A percentile compares a stretch with the other conserved stretches of the same genome.
Conservation (phyloP, 2,329 filamentous ascomycete species). For the Cordyceps javanica region DNA sequence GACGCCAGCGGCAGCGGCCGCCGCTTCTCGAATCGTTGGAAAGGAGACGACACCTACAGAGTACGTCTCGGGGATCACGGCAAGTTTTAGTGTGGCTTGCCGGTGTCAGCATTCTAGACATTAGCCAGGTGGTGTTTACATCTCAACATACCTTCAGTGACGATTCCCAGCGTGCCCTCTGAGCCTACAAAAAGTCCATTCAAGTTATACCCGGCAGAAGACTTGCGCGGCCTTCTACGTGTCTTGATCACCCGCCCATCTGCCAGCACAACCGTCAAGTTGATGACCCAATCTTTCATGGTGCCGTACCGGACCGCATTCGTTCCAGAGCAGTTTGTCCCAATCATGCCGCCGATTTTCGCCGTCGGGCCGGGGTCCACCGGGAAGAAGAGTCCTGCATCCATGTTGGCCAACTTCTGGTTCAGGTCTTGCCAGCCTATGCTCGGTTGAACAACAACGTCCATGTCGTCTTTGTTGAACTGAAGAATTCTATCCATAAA, state of each 20-base stretch:
- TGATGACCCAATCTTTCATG: conserved; percentile 85
- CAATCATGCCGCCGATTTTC: conserved; percentile 78
- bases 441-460: conserved; percentile 84
- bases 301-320: conserved; percentile 78
- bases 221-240: conserved; percentile 69
- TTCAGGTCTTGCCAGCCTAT: conserved; percentile 93
- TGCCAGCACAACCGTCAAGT: conserved; percentile 72
- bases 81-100: conserved; percentile 67
- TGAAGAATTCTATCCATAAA: conserved; percentile 78
- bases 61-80: conserved; percentile 68
- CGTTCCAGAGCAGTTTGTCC: conserved; percentile 71
- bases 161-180: conserved; percentile 73
- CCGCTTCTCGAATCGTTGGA: conserved; percentile 69
- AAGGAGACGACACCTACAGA: conserved; percentile 78
- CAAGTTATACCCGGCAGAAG: conserved; percentile 76
- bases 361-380: conserved; percentile 73
- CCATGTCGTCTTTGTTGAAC: conserved; percentile 83
- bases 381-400: conserved; percentile 79
- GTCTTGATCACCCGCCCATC: conserved; percentile 78
- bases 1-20: conserved; percentile 66
- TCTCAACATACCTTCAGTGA: conserved; percentile 56
- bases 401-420: conserved; percentile 58
- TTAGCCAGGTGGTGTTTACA: neutral
- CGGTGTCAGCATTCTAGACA: neutral
- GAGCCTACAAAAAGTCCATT: conserved; percentile 75